These are phyloP conservation scores for Blastobotrys niveus DNA, from an alignment of 1,139 yeast species.

Conservation along the genomic window DNA sequence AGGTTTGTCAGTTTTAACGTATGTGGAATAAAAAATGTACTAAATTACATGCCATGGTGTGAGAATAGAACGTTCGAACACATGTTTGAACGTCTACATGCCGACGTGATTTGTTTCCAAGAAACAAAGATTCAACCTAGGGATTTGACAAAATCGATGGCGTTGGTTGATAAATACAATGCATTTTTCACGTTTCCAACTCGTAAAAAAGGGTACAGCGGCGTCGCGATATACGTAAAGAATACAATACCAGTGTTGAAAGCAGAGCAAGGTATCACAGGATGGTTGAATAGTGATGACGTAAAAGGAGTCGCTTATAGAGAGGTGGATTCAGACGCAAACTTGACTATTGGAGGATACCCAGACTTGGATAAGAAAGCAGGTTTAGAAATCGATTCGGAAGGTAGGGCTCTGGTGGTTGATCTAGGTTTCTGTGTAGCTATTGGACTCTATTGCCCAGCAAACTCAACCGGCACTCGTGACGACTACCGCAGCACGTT, in stretches of 20 bases:
- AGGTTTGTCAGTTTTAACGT: slow-evolving; percentile 73
- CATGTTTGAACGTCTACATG: slow-evolving; percentile 53
- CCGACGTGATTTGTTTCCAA: slow-evolving; percentile 77
- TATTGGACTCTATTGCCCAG: slow-evolving; percentile 85
- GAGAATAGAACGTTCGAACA: slow-evolving; percentile 43
- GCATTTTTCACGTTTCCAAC: slow-evolving; percentile 67
- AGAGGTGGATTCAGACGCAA: slow-evolving; percentile 27
- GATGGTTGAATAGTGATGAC: slow-evolving; percentile 42
- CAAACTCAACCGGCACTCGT: slow-evolving; percentile 80
- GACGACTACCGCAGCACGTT: slow-evolving; percentile 56
- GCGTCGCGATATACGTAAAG: slow-evolving; percentile 80
- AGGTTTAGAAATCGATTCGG: slow-evolving; percentile 58
- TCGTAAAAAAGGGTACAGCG: slow-evolving; percentile 70
- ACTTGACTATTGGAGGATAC: slow-evolving; percentile 80
- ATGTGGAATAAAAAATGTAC: slow-evolving; percentile 74
- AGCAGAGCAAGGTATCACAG: slow-evolving; percentile 92
- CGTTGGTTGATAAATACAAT: slow-evolving; percentile 51
- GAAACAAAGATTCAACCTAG: slow-evolving; percentile 67
- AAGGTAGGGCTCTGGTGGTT: slow-evolving; percentile 74
- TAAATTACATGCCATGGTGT: slow-evolving; percentile 82
- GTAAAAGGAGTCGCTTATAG: slow-evolving; percentile 20
- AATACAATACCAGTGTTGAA: slow-evolving; percentile 45
- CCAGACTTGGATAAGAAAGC: slow-evolving; percentile 40
- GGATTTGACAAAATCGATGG: slow-evolving; percentile 47
- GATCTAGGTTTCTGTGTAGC: slow-evolving; percentile 61